A percentile compares a stretch with the other conserved stretches of the same genome.
Evolutionary conservation across 2,329 filamentous ascomycete genomes (phyloP).

Genomic region (Ilyonectria destructans): DNA sequence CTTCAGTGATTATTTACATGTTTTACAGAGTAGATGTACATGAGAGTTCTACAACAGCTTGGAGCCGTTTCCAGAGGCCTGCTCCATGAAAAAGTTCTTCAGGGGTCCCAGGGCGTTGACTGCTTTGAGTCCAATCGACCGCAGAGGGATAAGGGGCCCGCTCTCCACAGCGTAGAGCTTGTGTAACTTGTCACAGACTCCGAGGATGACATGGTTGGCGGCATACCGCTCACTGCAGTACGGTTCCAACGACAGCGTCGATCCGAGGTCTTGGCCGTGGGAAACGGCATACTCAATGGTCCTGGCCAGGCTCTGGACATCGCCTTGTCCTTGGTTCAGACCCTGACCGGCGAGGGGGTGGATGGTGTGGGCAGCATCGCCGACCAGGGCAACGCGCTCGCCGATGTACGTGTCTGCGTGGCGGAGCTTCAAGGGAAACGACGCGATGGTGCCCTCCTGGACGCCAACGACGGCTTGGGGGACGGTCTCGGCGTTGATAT

Average conservation of each 20-base stretch:
- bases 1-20: conserved; percentile 34
- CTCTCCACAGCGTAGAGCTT: conserved; percentile 89
- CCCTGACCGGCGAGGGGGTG: conserved; percentile 97
- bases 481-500: conserved; percentile 66
- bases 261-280: conserved; percentile 91
- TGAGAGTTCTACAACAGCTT: conserved; percentile 57
- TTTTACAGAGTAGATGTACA: conserved; percentile 28
- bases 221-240: conserved; percentile 89
- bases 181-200: conserved; percentile 90
- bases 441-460: conserved; percentile 86
- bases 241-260: conserved; percentile 81
- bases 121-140: conserved; percentile 82
- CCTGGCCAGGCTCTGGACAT: conserved; percentile 84
- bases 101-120: conserved; percentile 83
- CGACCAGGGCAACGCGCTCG: conserved; percentile 91
- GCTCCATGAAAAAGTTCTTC: conserved; percentile 90
- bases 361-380: conserved; percentile 95
- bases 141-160: conserved; percentile 84
- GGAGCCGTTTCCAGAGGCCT: conserved; percentile 71
- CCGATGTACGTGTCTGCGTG: conserved; percentile 96
- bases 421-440: conserved; percentile 91
- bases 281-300: conserved; percentile 83
- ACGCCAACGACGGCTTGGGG: conserved; percentile 80
- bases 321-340: conserved; percentile 92
- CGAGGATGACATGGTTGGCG: conserved; percentile 85